Evolutionary conservation across 768 basidiomycete species (phyloP).

Genomic region (Xerocomus spinulosus): DNA sequence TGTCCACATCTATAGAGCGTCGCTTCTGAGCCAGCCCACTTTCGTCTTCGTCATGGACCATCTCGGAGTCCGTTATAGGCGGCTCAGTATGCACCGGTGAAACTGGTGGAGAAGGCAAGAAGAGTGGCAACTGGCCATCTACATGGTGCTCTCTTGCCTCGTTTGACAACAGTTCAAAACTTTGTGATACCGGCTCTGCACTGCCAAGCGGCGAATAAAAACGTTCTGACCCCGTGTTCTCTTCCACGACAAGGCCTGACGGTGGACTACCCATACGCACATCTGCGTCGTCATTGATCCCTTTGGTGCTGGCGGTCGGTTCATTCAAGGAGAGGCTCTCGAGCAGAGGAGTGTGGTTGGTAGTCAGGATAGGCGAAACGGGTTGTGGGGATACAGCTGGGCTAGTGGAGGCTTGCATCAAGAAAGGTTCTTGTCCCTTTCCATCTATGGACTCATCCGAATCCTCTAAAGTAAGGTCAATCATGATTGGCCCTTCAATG

Average conservation of each 20-base stretch:
- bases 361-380: slow-evolving; percentile 6
- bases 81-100: slow-evolving; percentile 27
- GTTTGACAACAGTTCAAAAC: slow-evolving; percentile 6
- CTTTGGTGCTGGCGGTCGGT: background rate
- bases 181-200: slow-evolving; percentile 1
- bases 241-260: slow-evolving; percentile 7
- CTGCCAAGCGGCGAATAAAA: slow-evolving; percentile 3
- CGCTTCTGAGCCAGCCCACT: slow-evolving; percentile 20
- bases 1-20: slow-evolving; percentile 11
- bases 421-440: slow-evolving; percentile 9
- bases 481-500: slow-evolving; percentile 20
- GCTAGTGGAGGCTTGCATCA: slow-evolving; percentile 2
- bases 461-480: slow-evolving; percentile 25
- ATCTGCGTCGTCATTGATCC: slow-evolving; percentile 12
- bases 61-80: slow-evolving; percentile 20
- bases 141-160: slow-evolving; percentile 8
- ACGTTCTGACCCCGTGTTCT: slow-evolving; percentile 8
- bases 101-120: slow-evolving; percentile 43
- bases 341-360: slow-evolving; percentile 17
- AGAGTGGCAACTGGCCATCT: slow-evolving; percentile 38
- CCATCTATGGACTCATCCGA: slow-evolving; percentile 18
- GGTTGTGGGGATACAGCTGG: slow-evolving; percentile 6
- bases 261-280: slow-evolving; percentile 21
- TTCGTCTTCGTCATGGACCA: slow-evolving; percentile 6
- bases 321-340: slow-evolving; percentile 23